Evolutionary conservation across 1,284 basidiomycete species (phyloP).

Genomic region (Laetiporus sulphureus): DNA sequence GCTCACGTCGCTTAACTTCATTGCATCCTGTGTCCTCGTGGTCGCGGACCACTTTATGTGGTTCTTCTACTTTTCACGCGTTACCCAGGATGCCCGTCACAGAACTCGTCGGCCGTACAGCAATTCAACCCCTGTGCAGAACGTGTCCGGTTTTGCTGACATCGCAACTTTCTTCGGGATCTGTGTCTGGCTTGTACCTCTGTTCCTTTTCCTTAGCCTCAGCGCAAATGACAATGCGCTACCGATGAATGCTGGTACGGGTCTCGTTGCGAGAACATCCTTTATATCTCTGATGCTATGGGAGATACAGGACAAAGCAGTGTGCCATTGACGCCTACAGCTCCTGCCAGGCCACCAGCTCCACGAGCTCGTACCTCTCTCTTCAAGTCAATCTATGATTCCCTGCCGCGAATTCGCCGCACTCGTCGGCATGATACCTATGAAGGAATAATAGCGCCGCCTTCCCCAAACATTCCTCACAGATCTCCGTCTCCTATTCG

Average conservation of each 20-base stretch:
- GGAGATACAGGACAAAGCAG: constrained; percentile 10
- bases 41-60: constrained; percentile 88
- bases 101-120: constrained; percentile 35
- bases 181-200: constrained; percentile 88
- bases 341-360: constrained; percentile 8
- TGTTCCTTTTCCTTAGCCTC: constrained; percentile 89
- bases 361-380: constrained; percentile 23
- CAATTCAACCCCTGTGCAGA: constrained; percentile 22
- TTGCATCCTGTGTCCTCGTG: constrained; percentile 79
- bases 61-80: constrained; percentile 86
- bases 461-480: constrained; percentile 14
- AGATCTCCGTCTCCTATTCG: constrained; percentile 14
- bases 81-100: constrained; percentile 49
- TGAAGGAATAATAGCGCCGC: constrained; percentile 30
- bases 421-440: constrained; percentile 20
- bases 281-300: too few species aligned
- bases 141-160: constrained; percentile 71
- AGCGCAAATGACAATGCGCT: constrained; percentile 94
- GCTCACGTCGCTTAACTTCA: constrained; percentile 74
- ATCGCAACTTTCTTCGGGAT: constrained; percentile 85
- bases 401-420: constrained; percentile 23
- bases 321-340: constrained; percentile 19
- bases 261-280: not conserved
- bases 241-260: constrained; percentile 41
- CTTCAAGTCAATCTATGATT: constrained; percentile 27